phyloP scores from a whole-genome alignment of 179 eudicot species.

The Silene noctiflora region DNA sequence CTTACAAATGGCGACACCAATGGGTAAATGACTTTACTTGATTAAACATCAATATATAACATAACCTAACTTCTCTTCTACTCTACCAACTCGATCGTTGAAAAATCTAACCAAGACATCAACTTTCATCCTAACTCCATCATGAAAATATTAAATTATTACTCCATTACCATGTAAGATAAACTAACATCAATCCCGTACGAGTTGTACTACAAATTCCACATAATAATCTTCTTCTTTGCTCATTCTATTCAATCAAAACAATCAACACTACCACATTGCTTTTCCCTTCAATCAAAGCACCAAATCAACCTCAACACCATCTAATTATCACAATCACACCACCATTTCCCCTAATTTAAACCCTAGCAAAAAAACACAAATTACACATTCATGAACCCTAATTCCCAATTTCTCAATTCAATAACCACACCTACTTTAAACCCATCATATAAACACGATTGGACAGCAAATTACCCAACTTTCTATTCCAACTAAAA shows the following conservation, averaged over 20 bases:
- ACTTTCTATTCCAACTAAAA: too few relatives aligned
- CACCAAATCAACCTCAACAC: not conserved
- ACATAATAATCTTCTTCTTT: not conserved
- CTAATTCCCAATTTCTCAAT: not conserved
- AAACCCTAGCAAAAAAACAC: not conserved
- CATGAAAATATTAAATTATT: too few relatives aligned
- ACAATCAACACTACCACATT: not conserved
- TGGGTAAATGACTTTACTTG: too few relatives aligned
- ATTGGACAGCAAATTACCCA: not conserved
- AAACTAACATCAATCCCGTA: not conserved
- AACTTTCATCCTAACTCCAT: not conserved
- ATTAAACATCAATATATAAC: not conserved
- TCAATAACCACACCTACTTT: too few relatives aligned
- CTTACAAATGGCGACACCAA: not conserved
- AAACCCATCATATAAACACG: not conserved
- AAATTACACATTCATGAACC: not conserved
- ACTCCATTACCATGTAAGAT: too few relatives aligned
- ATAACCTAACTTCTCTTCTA: not conserved
- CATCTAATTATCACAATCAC: not conserved
- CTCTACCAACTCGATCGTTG: not conserved
- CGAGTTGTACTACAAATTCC: not conserved
- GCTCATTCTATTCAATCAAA: not conserved
- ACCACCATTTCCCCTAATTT: not conserved
- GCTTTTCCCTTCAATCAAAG: not conserved
- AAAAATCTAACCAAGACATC: not conserved